Percentiles rank a stretch among this genome's conserved stretches.
Evolutionary conservation across 2,329 filamentous ascomycete genomes (phyloP).

Genomic region (Pseudogymnoascus pannorum): DNA sequence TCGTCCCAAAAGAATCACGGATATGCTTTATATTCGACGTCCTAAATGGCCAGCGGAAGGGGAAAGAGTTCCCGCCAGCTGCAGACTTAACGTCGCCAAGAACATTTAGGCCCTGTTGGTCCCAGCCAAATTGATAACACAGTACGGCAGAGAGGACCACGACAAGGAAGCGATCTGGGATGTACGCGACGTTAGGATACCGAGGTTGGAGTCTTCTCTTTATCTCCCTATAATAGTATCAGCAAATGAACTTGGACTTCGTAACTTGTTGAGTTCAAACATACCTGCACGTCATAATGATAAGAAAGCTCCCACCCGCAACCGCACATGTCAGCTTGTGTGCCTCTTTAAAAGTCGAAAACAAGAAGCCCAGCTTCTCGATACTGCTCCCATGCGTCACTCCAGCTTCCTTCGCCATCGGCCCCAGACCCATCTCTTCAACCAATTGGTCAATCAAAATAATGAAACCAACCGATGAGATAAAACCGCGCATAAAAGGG

Average conservation of each 20-base stretch:
- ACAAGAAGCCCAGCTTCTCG: conserved; percentile 76
- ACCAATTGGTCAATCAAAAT: conserved; percentile 94
- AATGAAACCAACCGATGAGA: conserved; percentile 92
- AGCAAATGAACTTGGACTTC: conserved; percentile 11
- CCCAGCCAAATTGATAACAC: conserved; percentile 70
- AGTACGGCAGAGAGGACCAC: conserved; percentile 79
- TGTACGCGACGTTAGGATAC: conserved; percentile 73
- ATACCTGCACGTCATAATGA: conserved; percentile 87
- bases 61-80: conserved; percentile 60
- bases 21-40: conserved; percentile 71
- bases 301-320: conserved; percentile 68
- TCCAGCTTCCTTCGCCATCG: conserved; percentile 51
- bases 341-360: conserved; percentile 55
- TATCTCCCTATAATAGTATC: conserved; percentile 50
- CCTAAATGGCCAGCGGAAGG: conserved; percentile 81
- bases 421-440: conserved; percentile 73
- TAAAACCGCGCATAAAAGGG: conserved; percentile 90
- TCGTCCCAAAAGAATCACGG: conserved; percentile 78
- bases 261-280: conserved; percentile 20
- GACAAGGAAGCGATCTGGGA: conserved; percentile 86
- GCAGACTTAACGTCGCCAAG: conserved; percentile 73
- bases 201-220: conserved; percentile 75
- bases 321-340: conserved; percentile 72
- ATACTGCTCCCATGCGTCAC: conserved; percentile 78
- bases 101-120: conserved; percentile 70